These are phyloP conservation scores for Cyclotella choctawhatcheeana DNA, from an alignment of 108 stramenopile species.

Conservation along the genomic window DNA sequence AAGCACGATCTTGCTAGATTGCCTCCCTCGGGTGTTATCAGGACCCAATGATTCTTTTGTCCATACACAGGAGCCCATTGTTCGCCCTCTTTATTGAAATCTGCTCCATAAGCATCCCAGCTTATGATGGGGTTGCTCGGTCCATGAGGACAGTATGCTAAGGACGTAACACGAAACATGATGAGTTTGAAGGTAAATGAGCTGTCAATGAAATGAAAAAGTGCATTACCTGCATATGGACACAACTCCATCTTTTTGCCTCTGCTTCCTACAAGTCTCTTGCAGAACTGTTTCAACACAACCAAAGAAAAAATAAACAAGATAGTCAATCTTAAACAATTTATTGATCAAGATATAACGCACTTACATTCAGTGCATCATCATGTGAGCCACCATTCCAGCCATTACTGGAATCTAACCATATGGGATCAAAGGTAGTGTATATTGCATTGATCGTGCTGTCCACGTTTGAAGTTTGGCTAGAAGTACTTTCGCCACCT, in stretches of 20 bases:
- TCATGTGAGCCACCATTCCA: conserved; percentile 42
- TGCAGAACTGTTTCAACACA: conserved; percentile 5
- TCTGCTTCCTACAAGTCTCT: conserved; percentile 1
- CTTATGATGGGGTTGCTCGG: conserved; percentile 24
- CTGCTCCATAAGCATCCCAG: conserved; percentile 12
- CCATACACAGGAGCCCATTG: conserved; percentile 45
- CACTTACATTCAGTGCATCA: conserved; percentile 26
- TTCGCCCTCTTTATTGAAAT: conserved; percentile 30
- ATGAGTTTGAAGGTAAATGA: neutral
- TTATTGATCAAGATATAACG: neutral
- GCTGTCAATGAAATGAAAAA: neutral
- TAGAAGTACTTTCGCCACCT: neutral
- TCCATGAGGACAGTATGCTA: conserved; percentile 42
- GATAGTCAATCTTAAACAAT: neutral
- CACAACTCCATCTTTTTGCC: conserved; percentile 39
- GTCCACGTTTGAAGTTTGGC: conserved; percentile 1
- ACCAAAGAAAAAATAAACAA: neutral
- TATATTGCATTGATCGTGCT: conserved; percentile 3
- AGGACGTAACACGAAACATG: neutral
- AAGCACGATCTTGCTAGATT: conserved; percentile 27
- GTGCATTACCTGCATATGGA: conserved; percentile 31
- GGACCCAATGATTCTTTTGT: conserved; percentile 36
- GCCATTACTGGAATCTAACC: conserved; percentile 18
- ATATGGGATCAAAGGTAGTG: conserved; percentile 24
- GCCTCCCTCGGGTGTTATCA: conserved; percentile 18